Conservation (phyloP, 768 basidiomycete species). For the Boletus reticuloceps region DNA sequence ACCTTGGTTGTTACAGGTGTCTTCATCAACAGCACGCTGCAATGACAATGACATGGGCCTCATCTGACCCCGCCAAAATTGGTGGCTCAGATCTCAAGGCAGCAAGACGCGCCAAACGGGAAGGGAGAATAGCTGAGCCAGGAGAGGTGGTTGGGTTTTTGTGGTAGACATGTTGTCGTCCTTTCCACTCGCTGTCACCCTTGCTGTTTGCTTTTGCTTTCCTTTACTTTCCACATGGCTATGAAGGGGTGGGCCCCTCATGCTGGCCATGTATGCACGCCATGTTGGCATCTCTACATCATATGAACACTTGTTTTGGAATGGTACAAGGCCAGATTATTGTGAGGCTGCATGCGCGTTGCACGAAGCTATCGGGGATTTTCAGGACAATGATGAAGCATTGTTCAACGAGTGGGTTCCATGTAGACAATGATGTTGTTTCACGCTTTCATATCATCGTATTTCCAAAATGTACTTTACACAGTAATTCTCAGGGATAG, state of each 20-base stretch:
- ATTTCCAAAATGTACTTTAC: too few relatives aligned
- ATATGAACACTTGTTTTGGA: too few relatives aligned
- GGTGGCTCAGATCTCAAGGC: constrained; percentile 31
- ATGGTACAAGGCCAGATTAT: too few relatives aligned
- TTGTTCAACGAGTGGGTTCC: too few relatives aligned
- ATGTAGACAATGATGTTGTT: too few relatives aligned
- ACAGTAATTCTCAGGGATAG: too few relatives aligned
- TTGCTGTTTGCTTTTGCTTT: neutral
- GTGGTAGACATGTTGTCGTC: neutral
- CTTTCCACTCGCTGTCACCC: neutral
- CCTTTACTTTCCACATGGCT: neutral
- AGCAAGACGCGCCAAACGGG: constrained; percentile 25
- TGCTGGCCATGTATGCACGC: neutral
- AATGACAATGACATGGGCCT: constrained; percentile 16
- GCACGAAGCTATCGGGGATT: too few relatives aligned
- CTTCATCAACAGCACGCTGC: neutral
- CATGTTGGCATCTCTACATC: neutral
- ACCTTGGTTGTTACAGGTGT: too few relatives aligned
- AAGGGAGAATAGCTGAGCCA: constrained; percentile 13
- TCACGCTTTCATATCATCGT: too few relatives aligned
- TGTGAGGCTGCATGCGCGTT: too few relatives aligned
- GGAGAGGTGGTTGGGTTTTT: constrained; percentile 33
- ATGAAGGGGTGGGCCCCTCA: neutral
- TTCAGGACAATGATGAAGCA: too few relatives aligned
- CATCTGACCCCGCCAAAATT: constrained; percentile 22